These are phyloP conservation scores for Viridothelium virens DNA, from an alignment of 495 filamentous ascomycete genomes.

Conservation along the genomic window DNA sequence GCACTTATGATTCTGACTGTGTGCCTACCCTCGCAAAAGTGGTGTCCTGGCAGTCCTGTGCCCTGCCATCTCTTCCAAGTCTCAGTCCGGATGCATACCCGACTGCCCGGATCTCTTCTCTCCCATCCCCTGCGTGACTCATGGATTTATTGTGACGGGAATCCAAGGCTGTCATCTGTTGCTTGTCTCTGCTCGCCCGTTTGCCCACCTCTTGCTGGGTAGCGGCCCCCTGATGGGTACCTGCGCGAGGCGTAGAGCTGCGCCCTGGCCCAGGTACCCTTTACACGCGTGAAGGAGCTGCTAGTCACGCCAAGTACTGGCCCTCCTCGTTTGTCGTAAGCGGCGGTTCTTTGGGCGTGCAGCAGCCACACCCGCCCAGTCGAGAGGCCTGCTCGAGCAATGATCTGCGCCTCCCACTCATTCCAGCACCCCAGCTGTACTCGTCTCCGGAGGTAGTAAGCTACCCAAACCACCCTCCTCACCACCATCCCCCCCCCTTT, in stretches of 20 bases:
- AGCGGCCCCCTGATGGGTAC: slow-evolving; percentile 6
- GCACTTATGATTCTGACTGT: not conserved
- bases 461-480: slow-evolving; percentile 6
- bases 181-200: slow-evolving; percentile 3
- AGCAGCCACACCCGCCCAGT: slow-evolving; percentile 9
- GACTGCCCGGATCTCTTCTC: not conserved
- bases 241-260: not conserved
- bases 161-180: slow-evolving; percentile 8
- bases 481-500: not conserved
- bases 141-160: not conserved
- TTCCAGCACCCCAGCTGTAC: no score
- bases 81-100: slow-evolving; percentile 6
- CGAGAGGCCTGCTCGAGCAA: not conserved
- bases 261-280: not conserved
- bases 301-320: not conserved
- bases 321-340: slow-evolving; percentile 8
- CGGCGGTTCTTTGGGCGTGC: not conserved
- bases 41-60: not conserved
- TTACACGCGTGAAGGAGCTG: not conserved
- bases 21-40: slow-evolving; percentile 5
- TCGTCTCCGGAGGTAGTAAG: not conserved
- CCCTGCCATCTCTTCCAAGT: slow-evolving; percentile 6
- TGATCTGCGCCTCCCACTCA: not conserved
- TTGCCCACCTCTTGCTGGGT: not conserved
- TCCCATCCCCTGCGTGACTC: not conserved